phyloP scores from a whole-genome alignment of 2,329 filamentous ascomycete species.

The Diplodia sapinea region DNA sequence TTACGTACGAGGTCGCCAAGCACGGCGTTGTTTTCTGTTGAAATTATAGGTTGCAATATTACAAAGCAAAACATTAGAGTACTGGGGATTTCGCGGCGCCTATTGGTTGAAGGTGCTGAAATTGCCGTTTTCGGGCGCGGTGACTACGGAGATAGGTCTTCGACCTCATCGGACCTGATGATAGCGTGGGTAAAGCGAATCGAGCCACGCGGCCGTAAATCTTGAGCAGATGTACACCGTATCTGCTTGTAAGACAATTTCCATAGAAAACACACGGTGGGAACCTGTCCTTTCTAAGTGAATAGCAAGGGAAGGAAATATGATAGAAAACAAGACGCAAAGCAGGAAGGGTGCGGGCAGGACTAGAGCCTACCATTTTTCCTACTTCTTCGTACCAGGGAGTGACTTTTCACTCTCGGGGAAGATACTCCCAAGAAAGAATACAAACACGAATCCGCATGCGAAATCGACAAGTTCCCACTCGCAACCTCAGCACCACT shows the following conservation, averaged over 20 bases:
- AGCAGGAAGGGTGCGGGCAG: not conserved
- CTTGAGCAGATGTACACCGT: not conserved
- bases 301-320: not conserved
- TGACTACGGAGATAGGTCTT: not conserved
- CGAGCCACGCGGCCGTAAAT: not conserved
- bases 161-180: not conserved
- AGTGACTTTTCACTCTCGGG: not conserved
- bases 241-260: not conserved
- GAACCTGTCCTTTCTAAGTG: not conserved
- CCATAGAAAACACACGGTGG: not conserved
- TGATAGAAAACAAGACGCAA: not conserved
- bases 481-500: not conserved
- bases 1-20: not conserved
- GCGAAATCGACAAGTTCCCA: not conserved
- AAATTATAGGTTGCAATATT: not conserved
- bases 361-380: not conserved
- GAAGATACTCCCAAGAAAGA: not conserved
- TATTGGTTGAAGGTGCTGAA: not conserved
- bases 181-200: not conserved
- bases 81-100: not conserved
- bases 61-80: not conserved
- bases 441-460: not conserved
- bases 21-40: constrained; percentile 1
- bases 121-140: constrained; percentile 1
- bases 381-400: not conserved